Base-by-base conservation (phyloP, 768 basidiomycete species). In the Amanita inopinata region DNA sequence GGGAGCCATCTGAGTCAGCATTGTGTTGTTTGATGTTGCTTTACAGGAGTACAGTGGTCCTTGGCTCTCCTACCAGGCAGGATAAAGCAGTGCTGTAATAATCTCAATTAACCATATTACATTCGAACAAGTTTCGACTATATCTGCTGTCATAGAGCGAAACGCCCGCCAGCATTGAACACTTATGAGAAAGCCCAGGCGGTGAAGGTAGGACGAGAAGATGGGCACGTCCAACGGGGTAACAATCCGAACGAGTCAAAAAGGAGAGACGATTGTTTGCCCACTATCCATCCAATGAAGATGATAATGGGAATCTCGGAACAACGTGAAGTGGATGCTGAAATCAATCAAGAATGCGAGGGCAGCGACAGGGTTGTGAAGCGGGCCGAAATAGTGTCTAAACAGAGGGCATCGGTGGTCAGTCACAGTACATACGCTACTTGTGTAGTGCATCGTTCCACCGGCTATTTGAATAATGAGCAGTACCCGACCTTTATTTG, bases 281-380 rank as follows among this genome's bases (percentile, higher is more conserved):
- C 51, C 3, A 63, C 63, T 71, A 76, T 79, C 84, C 84, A 87
- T 0, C 72, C 79, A 12, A 84, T 60, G 15, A 87, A 53, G 3
- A 80, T 72, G 30, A 85, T 56, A 50, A 83, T 66, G 0, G 83
- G 83, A 73, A 80, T 80, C 84, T n/a, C 84, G 85, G 59, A 83
- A 83, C 10, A 86, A 63, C 12, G 70, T 69, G 56, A 87, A 85
- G 52, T 87, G 83, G 43, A 86, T 83, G 52, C 77, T 79, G 34
- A 85, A 66, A 54, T 87, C 84, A 45, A 87, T 87, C 4, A 81
- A 76, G 18, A 76, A 70, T 1, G 83, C 83, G 17, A 85, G 62
- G 12, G 70, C 67, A 3, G 66, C 63, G 1, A 79, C 80, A 12
- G 73, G 61, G 23, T 25, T 42, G 32, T 22, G 27, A 1, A 33